phyloP scores from a whole-genome alignment of 495 filamentous ascomycete genomes.

The Penicillium parvum region DNA sequence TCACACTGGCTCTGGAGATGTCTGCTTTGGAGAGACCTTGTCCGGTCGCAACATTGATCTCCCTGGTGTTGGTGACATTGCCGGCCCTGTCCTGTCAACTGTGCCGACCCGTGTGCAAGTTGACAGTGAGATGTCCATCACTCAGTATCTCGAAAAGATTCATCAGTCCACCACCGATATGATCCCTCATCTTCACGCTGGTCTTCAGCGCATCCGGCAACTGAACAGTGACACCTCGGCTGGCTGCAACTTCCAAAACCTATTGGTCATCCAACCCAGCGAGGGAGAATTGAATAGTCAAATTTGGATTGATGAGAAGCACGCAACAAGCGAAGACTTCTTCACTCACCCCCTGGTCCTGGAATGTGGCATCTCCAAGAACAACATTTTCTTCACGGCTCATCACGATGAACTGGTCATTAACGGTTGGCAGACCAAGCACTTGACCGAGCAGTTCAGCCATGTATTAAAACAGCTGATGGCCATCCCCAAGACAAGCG shows the following conservation, averaged over 20 bases:
- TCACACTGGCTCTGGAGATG: slow-evolving; percentile 43
- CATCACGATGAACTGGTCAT: slow-evolving; percentile 40
- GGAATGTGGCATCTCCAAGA: slow-evolving; percentile 38
- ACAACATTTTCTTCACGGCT: slow-evolving; percentile 25
- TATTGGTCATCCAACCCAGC: slow-evolving; percentile 53
- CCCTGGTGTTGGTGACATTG: slow-evolving; percentile 45
- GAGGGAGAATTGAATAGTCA: slow-evolving; percentile 26
- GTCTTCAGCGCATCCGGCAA: slow-evolving; percentile 40
- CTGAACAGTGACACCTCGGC: slow-evolving; percentile 31
- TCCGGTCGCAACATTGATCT: slow-evolving; percentile 51
- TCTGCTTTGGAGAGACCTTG: slow-evolving; percentile 53
- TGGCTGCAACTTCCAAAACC: slow-evolving; percentile 62
- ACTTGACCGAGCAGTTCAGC: slow-evolving; percentile 29
- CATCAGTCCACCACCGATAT: slow-evolving; percentile 42
- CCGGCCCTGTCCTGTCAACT: slow-evolving; percentile 52
- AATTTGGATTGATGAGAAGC: slow-evolving; percentile 43
- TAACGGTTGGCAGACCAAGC: slow-evolving; percentile 32
- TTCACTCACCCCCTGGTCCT: slow-evolving; percentile 48
- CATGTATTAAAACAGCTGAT: slow-evolving; percentile 35
- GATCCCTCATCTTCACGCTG: slow-evolving; percentile 48
- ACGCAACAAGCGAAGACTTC: slow-evolving; percentile 42
- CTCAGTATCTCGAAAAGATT: slow-evolving; percentile 39
- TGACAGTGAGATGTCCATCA: slow-evolving; percentile 28
- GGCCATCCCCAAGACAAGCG: slow-evolving; percentile 22
- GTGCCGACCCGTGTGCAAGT: slow-evolving; percentile 45